phyloP scores from a whole-genome alignment of 2,329 filamentous ascomycete species.

The Rhexocercosporidium sp. region DNA sequence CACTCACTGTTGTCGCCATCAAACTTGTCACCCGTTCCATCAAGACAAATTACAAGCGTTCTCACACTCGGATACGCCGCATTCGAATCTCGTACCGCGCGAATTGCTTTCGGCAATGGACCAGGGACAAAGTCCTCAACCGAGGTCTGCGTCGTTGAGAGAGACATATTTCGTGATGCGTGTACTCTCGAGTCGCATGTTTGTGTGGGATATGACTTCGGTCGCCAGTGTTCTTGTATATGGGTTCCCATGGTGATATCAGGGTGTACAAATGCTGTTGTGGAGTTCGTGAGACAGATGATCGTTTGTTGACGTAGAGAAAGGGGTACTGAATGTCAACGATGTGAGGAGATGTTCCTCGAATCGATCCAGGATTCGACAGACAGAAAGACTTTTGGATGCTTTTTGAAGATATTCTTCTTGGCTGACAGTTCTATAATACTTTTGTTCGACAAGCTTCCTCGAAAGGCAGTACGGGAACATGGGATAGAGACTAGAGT shows the following conservation, averaged over 20 bases:
- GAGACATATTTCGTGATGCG: background rate
- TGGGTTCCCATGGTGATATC: background rate
- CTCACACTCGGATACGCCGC: background rate
- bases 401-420: background rate
- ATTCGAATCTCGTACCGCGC: slow-evolving; percentile 12
- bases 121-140: background rate
- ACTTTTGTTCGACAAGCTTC: too few species aligned
- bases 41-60: slow-evolving; percentile 37
- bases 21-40: slow-evolving; percentile 52
- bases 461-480: too few species aligned
- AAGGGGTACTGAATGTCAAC: background rate
- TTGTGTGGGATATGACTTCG: slow-evolving; percentile 5
- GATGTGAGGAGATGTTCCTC: background rate
- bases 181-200: background rate
- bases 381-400: background rate
- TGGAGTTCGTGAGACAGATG: background rate
- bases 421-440: too few species aligned
- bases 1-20: slow-evolving; percentile 45
- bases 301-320: background rate
- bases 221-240: slow-evolving; percentile 16
- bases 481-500: too few species aligned
- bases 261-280: background rate
- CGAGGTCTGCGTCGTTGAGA: background rate
- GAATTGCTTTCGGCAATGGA: slow-evolving; percentile 14
- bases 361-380: background rate